Evolutionary conservation across 495 filamentous ascomycete species (phyloP).

Genomic region (Aspergillus cristatus): DNA sequence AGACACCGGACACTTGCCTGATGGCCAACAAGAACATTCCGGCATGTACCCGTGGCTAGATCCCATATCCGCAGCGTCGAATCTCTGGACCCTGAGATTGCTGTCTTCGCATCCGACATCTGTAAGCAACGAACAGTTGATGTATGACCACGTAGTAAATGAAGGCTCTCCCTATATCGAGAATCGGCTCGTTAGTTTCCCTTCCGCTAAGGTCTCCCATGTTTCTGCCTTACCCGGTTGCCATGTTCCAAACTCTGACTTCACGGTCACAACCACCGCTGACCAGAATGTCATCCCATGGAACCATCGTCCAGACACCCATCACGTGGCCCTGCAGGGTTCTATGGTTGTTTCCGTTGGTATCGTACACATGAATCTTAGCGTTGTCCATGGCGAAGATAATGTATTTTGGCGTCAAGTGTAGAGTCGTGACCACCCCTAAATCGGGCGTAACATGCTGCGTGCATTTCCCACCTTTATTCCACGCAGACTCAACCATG

Average conservation of each 20-base stretch:
- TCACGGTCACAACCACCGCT: conserved; percentile 96
- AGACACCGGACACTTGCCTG: conserved; percentile 94
- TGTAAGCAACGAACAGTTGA: conserved; percentile 95
- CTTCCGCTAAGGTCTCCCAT: background rate
- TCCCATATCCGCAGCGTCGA: conserved; percentile 95
- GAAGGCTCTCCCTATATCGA: conserved; percentile 58
- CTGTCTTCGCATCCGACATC: conserved; percentile 88
- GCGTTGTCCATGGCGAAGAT: conserved; percentile 96
- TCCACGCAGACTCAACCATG: conserved; percentile 95
- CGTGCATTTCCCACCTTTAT: conserved; percentile 71
- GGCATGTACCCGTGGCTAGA: conserved; percentile 74
- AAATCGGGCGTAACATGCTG: conserved; percentile 90
- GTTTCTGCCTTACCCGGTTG: conserved; percentile 65
- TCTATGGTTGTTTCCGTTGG: conserved; percentile 75
- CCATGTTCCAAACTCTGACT: conserved; percentile 95
- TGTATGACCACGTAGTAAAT: conserved; percentile 85
- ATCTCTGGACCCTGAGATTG: conserved; percentile 92
- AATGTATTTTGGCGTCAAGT: conserved; percentile 91
- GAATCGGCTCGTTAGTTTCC: background rate
- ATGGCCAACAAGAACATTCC: conserved; percentile 87
- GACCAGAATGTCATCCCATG: conserved; percentile 91
- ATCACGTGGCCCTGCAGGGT: conserved; percentile 93
- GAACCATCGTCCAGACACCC: conserved; percentile 99
- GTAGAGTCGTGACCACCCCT: conserved; percentile 91
- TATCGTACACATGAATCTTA: conserved; percentile 96